Percentiles rank a stretch among this genome's conserved stretches.
These are phyloP conservation scores for Linaria vulgaris DNA, from an alignment of 257 asterid genomes.

Conservation along the genomic window DNA sequence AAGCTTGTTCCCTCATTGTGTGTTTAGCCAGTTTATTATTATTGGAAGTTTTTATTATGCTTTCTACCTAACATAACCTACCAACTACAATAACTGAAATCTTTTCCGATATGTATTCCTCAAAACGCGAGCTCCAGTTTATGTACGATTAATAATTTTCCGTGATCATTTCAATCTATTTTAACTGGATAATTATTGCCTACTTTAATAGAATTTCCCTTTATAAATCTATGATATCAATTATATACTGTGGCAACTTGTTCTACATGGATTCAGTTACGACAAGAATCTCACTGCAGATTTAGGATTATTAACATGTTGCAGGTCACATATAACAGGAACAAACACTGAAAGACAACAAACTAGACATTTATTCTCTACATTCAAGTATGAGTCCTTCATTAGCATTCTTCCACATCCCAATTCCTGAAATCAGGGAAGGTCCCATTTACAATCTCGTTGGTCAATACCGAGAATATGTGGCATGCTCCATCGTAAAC, in stretches of 20 bases:
- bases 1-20: no score
- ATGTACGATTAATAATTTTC: neutral
- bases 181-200: neutral
- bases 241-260: no score
- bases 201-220: no score
- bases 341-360: constrained; percentile 26
- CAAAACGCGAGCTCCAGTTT: no score
- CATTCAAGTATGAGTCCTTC: constrained; percentile 43
- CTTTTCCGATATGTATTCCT: neutral
- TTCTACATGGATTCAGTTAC: no score
- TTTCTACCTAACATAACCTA: neutral
- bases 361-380: constrained; percentile 14
- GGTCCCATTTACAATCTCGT: constrained; percentile 61
- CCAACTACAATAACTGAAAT: no score
- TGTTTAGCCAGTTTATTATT: neutral
- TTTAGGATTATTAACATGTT: constrained; percentile 45
- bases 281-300: constrained; percentile 24
- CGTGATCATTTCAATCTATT: neutral
- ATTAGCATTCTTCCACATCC: constrained; percentile 89
- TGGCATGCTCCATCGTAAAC: constrained; percentile 68
- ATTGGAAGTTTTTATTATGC: neutral
- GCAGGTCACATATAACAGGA: constrained; percentile 66
- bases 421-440: constrained; percentile 80
- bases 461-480: constrained; percentile 58
- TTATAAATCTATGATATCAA: no score